A percentile compares a stretch with the other conserved stretches of the same genome.
These are phyloP conservation scores for Pythium monospermum DNA, from an alignment of 352 stramenopile species.

Conservation along the genomic window DNA sequence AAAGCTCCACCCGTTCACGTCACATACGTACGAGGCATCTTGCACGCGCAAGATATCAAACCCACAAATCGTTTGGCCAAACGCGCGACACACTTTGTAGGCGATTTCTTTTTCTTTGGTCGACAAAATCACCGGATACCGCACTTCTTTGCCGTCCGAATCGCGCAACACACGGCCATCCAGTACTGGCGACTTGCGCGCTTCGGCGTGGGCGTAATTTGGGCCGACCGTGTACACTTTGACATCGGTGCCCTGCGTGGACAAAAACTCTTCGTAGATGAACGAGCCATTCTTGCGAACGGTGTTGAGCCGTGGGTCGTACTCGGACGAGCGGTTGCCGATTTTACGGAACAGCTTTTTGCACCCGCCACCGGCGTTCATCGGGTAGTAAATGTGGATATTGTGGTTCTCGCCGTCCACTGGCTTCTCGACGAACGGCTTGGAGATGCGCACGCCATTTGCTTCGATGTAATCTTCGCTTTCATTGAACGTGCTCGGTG, in stretches of 20 bases:
- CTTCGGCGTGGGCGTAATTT: constrained; percentile 99
- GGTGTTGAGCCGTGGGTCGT: constrained; percentile 95
- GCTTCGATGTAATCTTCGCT: constrained; percentile 78
- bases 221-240: constrained; percentile 99
- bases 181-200: constrained; percentile 98
- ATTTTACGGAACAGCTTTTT: constrained; percentile 99
- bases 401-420: constrained; percentile 99
- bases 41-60: constrained; percentile 98
- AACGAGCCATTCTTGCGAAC: constrained; percentile 90
- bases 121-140: constrained; percentile 99
- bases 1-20: constrained; percentile 99
- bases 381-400: constrained; percentile 99
- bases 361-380: constrained; percentile 96
- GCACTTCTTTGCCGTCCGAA: constrained; percentile 96
- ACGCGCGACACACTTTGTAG: constrained; percentile 78
- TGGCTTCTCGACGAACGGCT: constrained; percentile 99
- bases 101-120: constrained; percentile 98
- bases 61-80: constrained; percentile 94
- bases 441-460: constrained; percentile 95
- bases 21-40: constrained; percentile 95
- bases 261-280: constrained; percentile 98
- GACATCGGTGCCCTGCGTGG: constrained; percentile 99
- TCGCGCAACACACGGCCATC: constrained; percentile 98
- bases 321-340: constrained; percentile 89
- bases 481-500: constrained; percentile 40